phyloP scores from a whole-genome alignment of 805 yeast species.

The Yamadazyma scolyti region DNA sequence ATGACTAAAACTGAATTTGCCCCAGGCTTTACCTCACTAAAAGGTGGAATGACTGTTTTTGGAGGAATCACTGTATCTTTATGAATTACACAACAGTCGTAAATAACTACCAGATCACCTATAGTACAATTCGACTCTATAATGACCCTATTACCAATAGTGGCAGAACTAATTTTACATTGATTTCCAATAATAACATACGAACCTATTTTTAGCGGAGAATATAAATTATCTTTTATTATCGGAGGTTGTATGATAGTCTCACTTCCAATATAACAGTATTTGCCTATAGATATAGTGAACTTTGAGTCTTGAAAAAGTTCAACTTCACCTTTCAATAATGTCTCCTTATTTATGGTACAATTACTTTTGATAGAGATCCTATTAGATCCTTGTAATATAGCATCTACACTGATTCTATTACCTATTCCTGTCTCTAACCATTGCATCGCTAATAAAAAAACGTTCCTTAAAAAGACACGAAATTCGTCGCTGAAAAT shows the following conservation, averaged over 20 bases:
- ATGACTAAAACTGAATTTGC: conserved; percentile 21
- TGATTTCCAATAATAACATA: conserved; percentile 40
- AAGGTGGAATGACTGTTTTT: conserved; percentile 48
- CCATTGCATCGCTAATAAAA: too few species aligned
- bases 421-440: conserved; percentile 51
- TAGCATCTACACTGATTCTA: conserved; percentile 42
- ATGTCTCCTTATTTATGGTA: conserved; percentile 36
- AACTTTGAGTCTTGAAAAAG: conserved; percentile 13
- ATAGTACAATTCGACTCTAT: conserved; percentile 41
- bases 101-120: conserved; percentile 33
- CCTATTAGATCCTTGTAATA: conserved; percentile 38
- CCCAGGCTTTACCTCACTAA: conserved; percentile 43
- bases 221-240: conserved; percentile 12
- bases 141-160: conserved; percentile 47
- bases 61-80: conserved; percentile 40
- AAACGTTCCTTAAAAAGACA: too few species aligned
- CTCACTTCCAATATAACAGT: conserved; percentile 32
- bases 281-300: conserved; percentile 44
- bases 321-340: conserved; percentile 30
- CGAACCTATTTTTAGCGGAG: conserved; percentile 42
- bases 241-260: conserved; percentile 19
- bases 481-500: neutral
- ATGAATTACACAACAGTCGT: conserved; percentile 51
- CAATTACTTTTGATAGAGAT: conserved; percentile 47
- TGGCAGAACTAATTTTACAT: conserved; percentile 29